Percentiles rank a stretch among this genome's conserved stretches.
Evolutionary conservation across 2,329 filamentous ascomycete genomes (phyloP).

Genomic region (Seiridium cupressi): DNA sequence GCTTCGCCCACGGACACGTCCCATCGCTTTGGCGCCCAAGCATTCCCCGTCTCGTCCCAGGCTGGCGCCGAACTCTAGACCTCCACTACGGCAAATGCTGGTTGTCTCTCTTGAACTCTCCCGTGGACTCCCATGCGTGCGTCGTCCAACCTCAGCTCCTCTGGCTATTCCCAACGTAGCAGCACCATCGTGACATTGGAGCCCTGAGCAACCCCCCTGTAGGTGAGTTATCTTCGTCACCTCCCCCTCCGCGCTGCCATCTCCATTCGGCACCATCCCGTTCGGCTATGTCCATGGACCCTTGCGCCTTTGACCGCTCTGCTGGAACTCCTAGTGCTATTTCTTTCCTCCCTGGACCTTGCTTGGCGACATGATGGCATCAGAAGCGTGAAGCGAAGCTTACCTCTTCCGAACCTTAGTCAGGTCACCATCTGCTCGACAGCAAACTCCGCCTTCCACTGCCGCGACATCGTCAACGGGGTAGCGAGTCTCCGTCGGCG

Average conservation of each 20-base stretch:
- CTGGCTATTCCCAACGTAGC: not conserved
- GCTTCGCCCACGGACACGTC: not conserved
- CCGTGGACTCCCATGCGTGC: not conserved
- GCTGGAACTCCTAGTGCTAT: not conserved
- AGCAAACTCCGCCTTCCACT: not conserved
- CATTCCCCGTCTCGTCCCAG: not conserved
- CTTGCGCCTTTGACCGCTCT: slow-evolving; percentile 2
- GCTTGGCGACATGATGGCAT: slow-evolving; percentile 1
- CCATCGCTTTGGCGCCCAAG: not conserved
- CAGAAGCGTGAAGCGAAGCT: not conserved
- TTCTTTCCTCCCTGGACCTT: not conserved
- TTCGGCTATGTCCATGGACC: not conserved
- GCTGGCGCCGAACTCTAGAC: not conserved
- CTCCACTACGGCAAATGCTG: not conserved
- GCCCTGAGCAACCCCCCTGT: not conserved
- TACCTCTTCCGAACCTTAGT: slow-evolving; percentile 3
- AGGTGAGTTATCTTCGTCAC: not conserved
- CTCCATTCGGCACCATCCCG: not conserved
- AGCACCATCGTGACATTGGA: not conserved
- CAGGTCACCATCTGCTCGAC: not conserved
- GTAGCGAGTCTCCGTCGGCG: not conserved
- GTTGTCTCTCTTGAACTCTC: not conserved
- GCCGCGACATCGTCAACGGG: not conserved
- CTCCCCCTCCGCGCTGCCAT: not conserved
- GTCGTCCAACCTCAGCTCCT: not conserved